These are phyloP conservation scores for Boletus rufocinnamomeus DNA, from an alignment of 768 basidiomycete genomes.

Conservation along the genomic window DNA sequence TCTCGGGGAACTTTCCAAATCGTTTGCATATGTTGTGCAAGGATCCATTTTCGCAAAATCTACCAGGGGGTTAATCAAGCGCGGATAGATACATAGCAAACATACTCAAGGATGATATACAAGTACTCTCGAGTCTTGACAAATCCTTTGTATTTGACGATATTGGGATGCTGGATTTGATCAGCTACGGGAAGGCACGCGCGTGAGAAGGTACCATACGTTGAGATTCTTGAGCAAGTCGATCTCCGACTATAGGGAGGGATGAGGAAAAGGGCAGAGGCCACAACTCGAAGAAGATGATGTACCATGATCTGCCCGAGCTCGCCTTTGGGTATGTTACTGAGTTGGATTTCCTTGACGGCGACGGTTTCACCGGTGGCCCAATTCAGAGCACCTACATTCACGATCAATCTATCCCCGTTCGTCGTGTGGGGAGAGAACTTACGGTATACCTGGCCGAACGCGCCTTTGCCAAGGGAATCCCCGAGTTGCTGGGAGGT, in stretches of 20 bases:
- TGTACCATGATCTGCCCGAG: conserved; percentile 95
- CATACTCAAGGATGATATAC: conserved; percentile 95
- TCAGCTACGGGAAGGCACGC: conserved; percentile 14
- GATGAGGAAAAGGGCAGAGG: conserved; percentile 11
- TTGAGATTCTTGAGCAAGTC: conserved; percentile 96
- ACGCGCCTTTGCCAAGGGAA: conserved; percentile 93
- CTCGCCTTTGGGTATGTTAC: conserved; percentile 91
- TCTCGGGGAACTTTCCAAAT: conserved; percentile 98
- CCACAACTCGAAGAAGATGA: background rate
- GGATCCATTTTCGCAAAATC: conserved; percentile 98
- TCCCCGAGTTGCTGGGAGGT: conserved; percentile 86
- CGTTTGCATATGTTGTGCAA: conserved; percentile 93
- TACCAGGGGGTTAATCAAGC: conserved; percentile 16
- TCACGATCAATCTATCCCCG: conserved; percentile 68
- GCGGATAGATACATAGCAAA: conserved; percentile 8
- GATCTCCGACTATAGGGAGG: conserved; percentile 77
- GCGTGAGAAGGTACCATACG: conserved; percentile 45
- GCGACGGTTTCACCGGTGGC: conserved; percentile 98
- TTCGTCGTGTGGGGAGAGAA: conserved; percentile 38
- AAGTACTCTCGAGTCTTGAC: conserved; percentile 92
- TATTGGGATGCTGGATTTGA: conserved; percentile 79
- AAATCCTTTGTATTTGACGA: conserved; percentile 99
- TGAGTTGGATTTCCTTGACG: conserved; percentile 95
- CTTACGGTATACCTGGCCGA: conserved; percentile 96
- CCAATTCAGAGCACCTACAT: conserved; percentile 84